Evolutionary conservation across 192 early-diverging fungal genomes (phyloP).

Genomic region (Coemansia sp.): DNA sequence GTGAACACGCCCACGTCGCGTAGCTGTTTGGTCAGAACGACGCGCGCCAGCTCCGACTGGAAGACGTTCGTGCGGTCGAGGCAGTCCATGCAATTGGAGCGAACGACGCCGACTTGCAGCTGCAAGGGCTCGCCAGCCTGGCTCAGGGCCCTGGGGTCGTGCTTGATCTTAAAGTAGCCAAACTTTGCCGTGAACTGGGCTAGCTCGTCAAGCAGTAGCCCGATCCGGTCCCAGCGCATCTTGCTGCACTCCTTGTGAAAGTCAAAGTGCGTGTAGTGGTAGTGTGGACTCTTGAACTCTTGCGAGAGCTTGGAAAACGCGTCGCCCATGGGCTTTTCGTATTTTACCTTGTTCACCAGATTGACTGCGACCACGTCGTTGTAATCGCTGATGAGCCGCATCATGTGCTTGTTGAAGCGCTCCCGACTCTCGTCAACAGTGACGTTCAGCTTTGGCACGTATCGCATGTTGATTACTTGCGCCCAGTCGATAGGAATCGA

Average conservation of each 20-base stretch:
- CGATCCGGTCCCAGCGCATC: conserved; percentile 91
- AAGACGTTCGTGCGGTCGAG: conserved; percentile 99
- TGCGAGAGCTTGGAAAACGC: conserved; percentile 72
- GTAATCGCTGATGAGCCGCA: conserved; percentile 59
- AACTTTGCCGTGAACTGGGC: conserved; percentile 61
- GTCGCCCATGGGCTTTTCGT: conserved; percentile 80
- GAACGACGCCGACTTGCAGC: conserved; percentile 76
- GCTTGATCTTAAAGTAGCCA: conserved; percentile 51
- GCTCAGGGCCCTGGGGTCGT: not conserved
- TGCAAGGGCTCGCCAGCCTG: conserved; percentile 5
- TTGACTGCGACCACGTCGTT: conserved; percentile 86
- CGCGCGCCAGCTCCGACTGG: conserved; percentile 84
- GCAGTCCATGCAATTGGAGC: conserved; percentile 99
- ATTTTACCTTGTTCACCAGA: conserved; percentile 91
- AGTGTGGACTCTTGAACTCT: conserved; percentile 56
- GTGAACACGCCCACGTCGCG: conserved; percentile 64
- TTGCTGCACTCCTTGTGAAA: conserved; percentile 97
- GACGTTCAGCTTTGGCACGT: conserved; percentile 83
- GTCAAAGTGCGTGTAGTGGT: conserved; percentile 89
- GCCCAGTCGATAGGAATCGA: conserved; percentile 95
- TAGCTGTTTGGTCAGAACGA: conserved; percentile 71
- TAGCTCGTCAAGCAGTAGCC: conserved; percentile 78
- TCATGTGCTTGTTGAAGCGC: conserved; percentile 41
- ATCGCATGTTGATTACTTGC: conserved; percentile 89
- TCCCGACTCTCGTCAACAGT: conserved; percentile 47